phyloP scores from a whole-genome alignment of 257 asterid species.

The Petunia secreta region DNA sequence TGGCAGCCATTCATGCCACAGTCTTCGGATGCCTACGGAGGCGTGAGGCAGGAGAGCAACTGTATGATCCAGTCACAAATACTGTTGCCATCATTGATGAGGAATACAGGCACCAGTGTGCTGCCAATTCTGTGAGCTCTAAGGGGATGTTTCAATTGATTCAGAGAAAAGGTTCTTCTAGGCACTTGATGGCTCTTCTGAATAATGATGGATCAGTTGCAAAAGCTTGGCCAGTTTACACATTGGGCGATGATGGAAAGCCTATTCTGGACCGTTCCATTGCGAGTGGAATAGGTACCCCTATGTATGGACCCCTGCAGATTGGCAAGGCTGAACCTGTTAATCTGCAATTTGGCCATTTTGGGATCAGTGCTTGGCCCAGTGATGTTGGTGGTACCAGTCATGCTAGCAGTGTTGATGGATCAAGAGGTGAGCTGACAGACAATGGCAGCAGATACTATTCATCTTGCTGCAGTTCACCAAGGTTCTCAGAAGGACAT shows the following conservation, averaged over 20 bases:
- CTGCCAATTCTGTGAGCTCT: conserved; percentile 87
- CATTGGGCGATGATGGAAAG: conserved; percentile 51
- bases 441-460: conserved; percentile 81
- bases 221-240: conserved; percentile 95
- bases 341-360: conserved; percentile 92
- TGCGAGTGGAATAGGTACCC: conserved; percentile 59
- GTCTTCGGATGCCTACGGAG: conserved; percentile 93
- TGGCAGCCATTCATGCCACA: conserved; percentile 96
- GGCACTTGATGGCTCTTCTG: conserved; percentile 96
- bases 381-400: conserved; percentile 90
- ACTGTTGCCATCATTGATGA: conserved; percentile 75
- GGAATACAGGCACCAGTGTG: conserved; percentile 91
- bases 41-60: conserved; percentile 79
- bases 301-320: conserved; percentile 85
- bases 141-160: conserved; percentile 98
- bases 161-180: conserved; percentile 86
- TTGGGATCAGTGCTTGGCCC: conserved; percentile 96
- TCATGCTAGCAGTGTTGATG: conserved; percentile 90
- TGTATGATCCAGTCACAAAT: conserved; percentile 76
- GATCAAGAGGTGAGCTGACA: conserved; percentile 76
- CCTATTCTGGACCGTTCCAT: conserved; percentile 43
- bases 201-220: conserved; percentile 97
- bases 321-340: conserved; percentile 84
- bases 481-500: conserved; percentile 76
- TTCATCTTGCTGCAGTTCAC: conserved; percentile 98